A percentile compares a stretch with the other conserved stretches of the same genome.
These are phyloP conservation scores for Penicillium corylophilum DNA, from an alignment of 2,329 filamentous ascomycete genomes.

Conservation along the genomic window DNA sequence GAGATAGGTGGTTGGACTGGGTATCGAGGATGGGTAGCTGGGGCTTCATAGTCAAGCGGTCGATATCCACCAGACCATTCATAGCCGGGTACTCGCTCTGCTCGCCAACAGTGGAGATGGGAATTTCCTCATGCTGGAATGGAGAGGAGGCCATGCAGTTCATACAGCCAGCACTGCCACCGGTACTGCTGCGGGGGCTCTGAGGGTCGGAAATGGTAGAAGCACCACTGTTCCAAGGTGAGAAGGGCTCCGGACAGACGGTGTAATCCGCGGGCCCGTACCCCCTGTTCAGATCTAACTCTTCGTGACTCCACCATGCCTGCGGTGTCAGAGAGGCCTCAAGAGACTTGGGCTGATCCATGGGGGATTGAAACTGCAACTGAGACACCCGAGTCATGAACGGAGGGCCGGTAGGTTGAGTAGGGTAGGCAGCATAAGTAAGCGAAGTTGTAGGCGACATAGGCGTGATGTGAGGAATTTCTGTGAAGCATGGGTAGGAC, in stretches of 20 bases:
- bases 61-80: slow-evolving; percentile 7
- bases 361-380: slow-evolving; percentile 8
- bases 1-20: slow-evolving; percentile 8
- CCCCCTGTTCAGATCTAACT: neutral
- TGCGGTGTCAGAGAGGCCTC: slow-evolving; percentile 1
- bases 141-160: slow-evolving; percentile 21
- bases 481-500: slow-evolving; percentile 11
- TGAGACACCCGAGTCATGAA: slow-evolving; percentile 11
- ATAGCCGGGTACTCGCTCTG: slow-evolving; percentile 18
- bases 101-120: slow-evolving; percentile 9
- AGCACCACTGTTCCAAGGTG: slow-evolving; percentile 22
- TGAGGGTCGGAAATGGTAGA: slow-evolving; percentile 27
- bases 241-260: slow-evolving; percentile 11
- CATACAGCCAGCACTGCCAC: slow-evolving; percentile 13
- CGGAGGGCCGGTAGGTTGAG: slow-evolving; percentile 8
- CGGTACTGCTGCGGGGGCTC: slow-evolving; percentile 22
- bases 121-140: slow-evolving; percentile 18
- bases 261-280: slow-evolving; percentile 9
- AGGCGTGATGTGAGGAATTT: slow-evolving; percentile 9
- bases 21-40: slow-evolving; percentile 5
- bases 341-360: slow-evolving; percentile 4
- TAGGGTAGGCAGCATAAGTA: slow-evolving; percentile 6
- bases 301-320: slow-evolving; percentile 10
- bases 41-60: slow-evolving; percentile 8
- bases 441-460: slow-evolving; percentile 2